Evolutionary conservation across 2,329 filamentous ascomycete species (phyloP), one percentile per base, ranked within the genome.

Genomic region (Incumbomyces delicatus): DNA sequence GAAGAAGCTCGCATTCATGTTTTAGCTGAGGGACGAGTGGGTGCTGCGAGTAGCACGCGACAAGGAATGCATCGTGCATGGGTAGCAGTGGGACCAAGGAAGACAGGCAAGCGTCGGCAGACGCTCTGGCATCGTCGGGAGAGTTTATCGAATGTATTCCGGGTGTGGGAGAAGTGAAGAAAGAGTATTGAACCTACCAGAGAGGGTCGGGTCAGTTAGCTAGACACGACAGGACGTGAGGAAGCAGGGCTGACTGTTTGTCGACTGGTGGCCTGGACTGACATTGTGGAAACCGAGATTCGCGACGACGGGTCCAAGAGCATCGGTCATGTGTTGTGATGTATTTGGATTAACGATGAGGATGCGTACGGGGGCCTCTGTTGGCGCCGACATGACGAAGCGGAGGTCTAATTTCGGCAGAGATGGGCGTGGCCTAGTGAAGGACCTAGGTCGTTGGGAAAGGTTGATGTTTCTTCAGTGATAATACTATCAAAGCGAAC

Each of bases 21-120:
- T 72, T 72, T 10, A 94, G 67, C 41, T 73, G 63, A 0, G 71
- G 63, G 0, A 94, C 85, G 0, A 95, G 74, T 0, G 84, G 80
- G 60, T 95, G 88, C 1, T 84, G 79, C 50, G 85, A 92, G 68
- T 87, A 96, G 67, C 90, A 95, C 16, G 88, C 88, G 2, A 95
- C 76, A 1, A 95, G 74, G 51, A 94, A 81, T n/a, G 75, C 87
- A 59, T 92, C 81, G 62, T 86, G 51, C 51, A 62, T 20, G 31
- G 61, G 31, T 13, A 64, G 46, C 12, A 67, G 50, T 1, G 69
- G 61, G 20, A 67, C 61, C 5, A 85, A 61, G 49, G 78, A 70
- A 1, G 71, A 66, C 13, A 82, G 67, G 42, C 86, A 85, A 47
- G 78, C 74, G 1, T 74, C 60, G 1, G 79, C 75, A 54, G 83